Percentiles rank a stretch among this genome's conserved stretches.
These are phyloP conservation scores for Mycena sanguinolenta DNA, from an alignment of 768 basidiomycete species.

Conservation along the genomic window DNA sequence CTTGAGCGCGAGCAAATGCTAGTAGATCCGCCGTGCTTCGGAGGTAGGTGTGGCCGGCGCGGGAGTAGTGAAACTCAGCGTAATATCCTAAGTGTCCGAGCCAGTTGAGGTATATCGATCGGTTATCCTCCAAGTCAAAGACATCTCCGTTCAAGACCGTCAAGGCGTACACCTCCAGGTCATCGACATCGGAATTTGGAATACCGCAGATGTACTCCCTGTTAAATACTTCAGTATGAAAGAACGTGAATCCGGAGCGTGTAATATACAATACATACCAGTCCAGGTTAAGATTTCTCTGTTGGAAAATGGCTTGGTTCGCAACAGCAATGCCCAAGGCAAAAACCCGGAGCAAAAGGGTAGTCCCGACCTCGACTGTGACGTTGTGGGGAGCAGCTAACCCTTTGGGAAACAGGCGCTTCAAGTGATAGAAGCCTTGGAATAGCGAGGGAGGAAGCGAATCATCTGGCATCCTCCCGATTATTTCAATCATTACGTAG, in stretches of 20 bases:
- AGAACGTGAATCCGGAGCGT: no score
- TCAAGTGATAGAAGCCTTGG: slow-evolving; percentile 25
- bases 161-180: slow-evolving; percentile 19
- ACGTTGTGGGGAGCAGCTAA: slow-evolving; percentile 20
- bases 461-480: slow-evolving; percentile 25
- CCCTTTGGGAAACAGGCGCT: slow-evolving; percentile 26
- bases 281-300: slow-evolving; percentile 19
- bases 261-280: neutral
- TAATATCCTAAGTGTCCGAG: slow-evolving; percentile 20
- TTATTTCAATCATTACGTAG: neutral
- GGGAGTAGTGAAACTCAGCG: slow-evolving; percentile 18
- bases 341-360: slow-evolving; percentile 19
- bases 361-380: slow-evolving; percentile 11
- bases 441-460: slow-evolving; percentile 24
- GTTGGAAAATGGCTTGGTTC: slow-evolving; percentile 21
- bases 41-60: slow-evolving; percentile 19
- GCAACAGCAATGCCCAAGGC: slow-evolving; percentile 23
- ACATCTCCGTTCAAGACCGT: slow-evolving; percentile 13
- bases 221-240: neutral
- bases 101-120: slow-evolving; percentile 24
- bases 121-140: slow-evolving; percentile 28
- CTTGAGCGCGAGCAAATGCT: slow-evolving; percentile 17
- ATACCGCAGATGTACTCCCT: slow-evolving; percentile 30
- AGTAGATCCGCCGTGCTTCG: slow-evolving; percentile 22
- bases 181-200: slow-evolving; percentile 17